Evolutionary conservation across 164 flowering plant genomes (phyloP), one percentile per base, ranked within the genome.

Genomic region (Macadamia integrifolia): DNA sequence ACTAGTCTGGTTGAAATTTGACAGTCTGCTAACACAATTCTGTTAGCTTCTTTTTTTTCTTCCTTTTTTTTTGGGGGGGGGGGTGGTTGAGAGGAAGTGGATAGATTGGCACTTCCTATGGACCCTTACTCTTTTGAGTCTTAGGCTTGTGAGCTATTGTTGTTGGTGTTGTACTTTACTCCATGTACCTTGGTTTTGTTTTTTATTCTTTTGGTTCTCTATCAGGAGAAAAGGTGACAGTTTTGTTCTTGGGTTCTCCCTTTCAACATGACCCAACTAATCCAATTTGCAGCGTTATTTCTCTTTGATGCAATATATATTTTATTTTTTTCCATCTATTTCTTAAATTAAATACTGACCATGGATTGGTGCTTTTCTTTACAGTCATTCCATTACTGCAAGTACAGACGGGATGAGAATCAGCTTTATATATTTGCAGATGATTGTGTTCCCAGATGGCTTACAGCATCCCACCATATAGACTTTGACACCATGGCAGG

Each of bases 401-500:
- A 95, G 82, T 95, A 95, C 64, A 83, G 98, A 68, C 85, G 98
- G 66, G 99, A 95, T 76, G 99, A 95, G 68, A 95, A 95, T 70
- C 99, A 95, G 76, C 88, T 95, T 10, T 95, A 95, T 66, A 88
- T 95, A 81, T 92, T 95, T 86, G 99, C 99, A 43, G 99, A 95
- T 75, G 99, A 95, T 67, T 74, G 76, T 65, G 93, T 88, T 69
- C 98, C 99, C 9, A 89, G 99, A 81, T 92, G 98, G 99, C 85
- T 95, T n/a, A 91, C 99, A 7, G 90, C 99, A 62, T 73, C 98
- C 46, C 78, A 89, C 71, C 97, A 95, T 74, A 76, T 95, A 69
- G 99, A 95, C 72, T 95, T 95, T 71, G 98, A 95, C 78, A 95
- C 98, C 64, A 85, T 95, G 98, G 99, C 98, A 7, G 98, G 99